These are phyloP conservation scores for Malus fusca DNA, from an alignment of 306 rosid genomes.

Conservation along the genomic window DNA sequence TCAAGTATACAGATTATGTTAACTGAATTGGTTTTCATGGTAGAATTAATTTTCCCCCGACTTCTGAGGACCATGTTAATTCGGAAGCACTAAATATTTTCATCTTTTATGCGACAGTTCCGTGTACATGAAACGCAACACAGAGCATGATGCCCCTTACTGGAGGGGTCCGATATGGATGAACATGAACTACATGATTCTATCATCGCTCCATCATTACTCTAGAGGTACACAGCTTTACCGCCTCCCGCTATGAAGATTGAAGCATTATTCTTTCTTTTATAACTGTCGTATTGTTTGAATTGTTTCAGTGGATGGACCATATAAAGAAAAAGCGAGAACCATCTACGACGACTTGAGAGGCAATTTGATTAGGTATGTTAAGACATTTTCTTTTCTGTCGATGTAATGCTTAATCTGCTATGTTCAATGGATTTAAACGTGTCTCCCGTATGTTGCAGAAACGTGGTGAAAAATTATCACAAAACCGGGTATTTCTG, in stretches of 20 bases:
- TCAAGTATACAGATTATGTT: neutral
- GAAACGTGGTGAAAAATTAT: slow-evolving; percentile 65
- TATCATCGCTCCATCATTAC: slow-evolving; percentile 83
- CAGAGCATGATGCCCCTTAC: slow-evolving; percentile 92
- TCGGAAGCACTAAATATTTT: neutral
- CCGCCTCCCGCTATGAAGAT: neutral
- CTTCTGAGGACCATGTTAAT: slow-evolving; percentile 17
- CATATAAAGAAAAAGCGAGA: slow-evolving; percentile 65
- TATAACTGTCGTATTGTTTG: slow-evolving; percentile 4
- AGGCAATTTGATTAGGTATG: slow-evolving; percentile 70
- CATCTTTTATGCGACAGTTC: slow-evolving; percentile 35
- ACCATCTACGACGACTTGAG: slow-evolving; percentile 56
- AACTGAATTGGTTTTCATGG: neutral
- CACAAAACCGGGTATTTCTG: slow-evolving; percentile 62
- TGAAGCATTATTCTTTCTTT: neutral
- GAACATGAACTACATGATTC: slow-evolving; percentile 70
- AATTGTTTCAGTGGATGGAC: slow-evolving; percentile 56
- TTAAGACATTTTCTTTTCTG: neutral
- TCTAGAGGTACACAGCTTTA: slow-evolving; percentile 50
- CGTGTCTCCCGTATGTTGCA: slow-evolving; percentile 5
- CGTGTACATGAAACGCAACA: slow-evolving; percentile 80
- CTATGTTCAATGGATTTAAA: neutral
- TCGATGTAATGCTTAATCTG: neutral
- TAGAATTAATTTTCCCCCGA: neutral
- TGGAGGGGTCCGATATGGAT: slow-evolving; percentile 97